These are phyloP conservation scores for Torulaspora franciscae DNA, from an alignment of 805 yeast genomes.

Conservation along the genomic window DNA sequence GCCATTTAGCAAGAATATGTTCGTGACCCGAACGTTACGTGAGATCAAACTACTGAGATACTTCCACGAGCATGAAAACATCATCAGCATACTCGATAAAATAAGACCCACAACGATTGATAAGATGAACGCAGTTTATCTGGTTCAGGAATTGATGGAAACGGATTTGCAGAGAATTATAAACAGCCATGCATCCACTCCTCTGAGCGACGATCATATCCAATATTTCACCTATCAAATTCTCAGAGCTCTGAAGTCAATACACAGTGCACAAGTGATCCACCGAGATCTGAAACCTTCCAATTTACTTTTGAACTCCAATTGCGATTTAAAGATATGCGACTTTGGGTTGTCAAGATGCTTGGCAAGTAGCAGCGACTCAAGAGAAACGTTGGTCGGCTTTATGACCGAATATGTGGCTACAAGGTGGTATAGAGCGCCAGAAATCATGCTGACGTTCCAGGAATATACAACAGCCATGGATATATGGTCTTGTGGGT, in stretches of 20 bases:
- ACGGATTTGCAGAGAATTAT: conserved; percentile 65
- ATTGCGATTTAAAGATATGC: conserved; percentile 72
- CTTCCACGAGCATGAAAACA: conserved; percentile 67
- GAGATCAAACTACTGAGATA: conserved; percentile 63
- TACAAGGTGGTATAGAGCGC: conserved; percentile 81
- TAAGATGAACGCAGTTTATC: conserved; percentile 63
- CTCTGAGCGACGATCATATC: conserved; percentile 59
- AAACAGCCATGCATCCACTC: conserved; percentile 39
- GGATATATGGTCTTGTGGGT: conserved; percentile 78
- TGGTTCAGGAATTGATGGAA: conserved; percentile 76
- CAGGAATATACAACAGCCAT: conserved; percentile 72
- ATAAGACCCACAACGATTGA: conserved; percentile 58
- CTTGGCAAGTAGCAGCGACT: conserved; percentile 38
- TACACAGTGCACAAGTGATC: conserved; percentile 68
- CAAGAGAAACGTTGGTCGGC: conserved; percentile 46
- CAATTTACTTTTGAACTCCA: conserved; percentile 58
- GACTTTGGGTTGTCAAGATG: conserved; percentile 73
- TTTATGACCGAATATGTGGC: conserved; percentile 77
- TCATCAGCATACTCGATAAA: conserved; percentile 59
- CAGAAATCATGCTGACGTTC: conserved; percentile 72
- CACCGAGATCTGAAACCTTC: conserved; percentile 78
- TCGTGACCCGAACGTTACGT: conserved; percentile 64
- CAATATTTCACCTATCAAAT: conserved; percentile 69
- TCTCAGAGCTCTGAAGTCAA: conserved; percentile 60
- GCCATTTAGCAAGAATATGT: conserved; percentile 61